A percentile compares a stretch with the other conserved stretches of the same genome.
phyloP scores from a whole-genome alignment of 2,329 filamentous ascomycete genomes.

The Alternaria brassicae region DNA sequence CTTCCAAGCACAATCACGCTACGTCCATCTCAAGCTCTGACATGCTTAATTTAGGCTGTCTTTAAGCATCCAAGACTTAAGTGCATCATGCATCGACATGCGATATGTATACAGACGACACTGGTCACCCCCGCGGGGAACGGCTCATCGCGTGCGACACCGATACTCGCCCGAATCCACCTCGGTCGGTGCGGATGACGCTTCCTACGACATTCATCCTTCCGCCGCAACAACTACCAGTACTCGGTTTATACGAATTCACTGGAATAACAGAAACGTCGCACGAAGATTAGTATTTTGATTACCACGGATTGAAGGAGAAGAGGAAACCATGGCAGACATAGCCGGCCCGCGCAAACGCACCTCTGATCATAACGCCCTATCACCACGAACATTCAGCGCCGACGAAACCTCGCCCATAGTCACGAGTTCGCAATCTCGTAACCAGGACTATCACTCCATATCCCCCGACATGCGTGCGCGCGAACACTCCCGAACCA shows the following conservation, averaged over 20 bases:
- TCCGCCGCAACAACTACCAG: not conserved
- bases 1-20: not conserved
- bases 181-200: slow-evolving; percentile 10
- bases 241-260: not conserved
- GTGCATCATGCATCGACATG: not conserved
- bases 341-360: slow-evolving; percentile 22
- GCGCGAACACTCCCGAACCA: not conserved
- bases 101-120: not conserved
- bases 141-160: slow-evolving; percentile 3
- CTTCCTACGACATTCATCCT: not conserved
- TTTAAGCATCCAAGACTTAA: not conserved
- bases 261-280: not conserved
- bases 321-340: slow-evolving; percentile 1
- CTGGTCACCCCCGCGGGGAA: slow-evolving; percentile 1
- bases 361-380: slow-evolving; percentile 9
- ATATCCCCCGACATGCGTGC: slow-evolving; percentile 25
- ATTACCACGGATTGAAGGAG: not conserved
- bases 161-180: slow-evolving; percentile 1
- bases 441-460: slow-evolving; percentile 29
- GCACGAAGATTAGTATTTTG: not conserved
- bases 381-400: slow-evolving; percentile 3
- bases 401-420: slow-evolving; percentile 45
- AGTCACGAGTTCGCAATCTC: slow-evolving; percentile 11
- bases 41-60: not conserved
- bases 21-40: not conserved